Conservation (phyloP, 2,329 filamentous ascomycete genomes). For the Cryphonectria japonica region DNA sequence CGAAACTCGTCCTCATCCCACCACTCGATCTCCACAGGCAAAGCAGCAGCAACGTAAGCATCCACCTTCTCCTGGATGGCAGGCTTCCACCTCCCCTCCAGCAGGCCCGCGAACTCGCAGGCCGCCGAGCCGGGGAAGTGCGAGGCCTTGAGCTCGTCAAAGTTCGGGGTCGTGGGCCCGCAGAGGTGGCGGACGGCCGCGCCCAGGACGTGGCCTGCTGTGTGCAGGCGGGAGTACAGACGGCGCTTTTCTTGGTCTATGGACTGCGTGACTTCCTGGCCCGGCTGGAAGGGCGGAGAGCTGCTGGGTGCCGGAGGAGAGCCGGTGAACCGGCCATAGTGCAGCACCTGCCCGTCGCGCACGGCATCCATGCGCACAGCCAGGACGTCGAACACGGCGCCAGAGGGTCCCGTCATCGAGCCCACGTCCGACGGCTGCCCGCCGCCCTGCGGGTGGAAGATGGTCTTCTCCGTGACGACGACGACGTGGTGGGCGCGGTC, state of each 20-base stretch:
- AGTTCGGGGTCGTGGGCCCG: slow-evolving; percentile 53
- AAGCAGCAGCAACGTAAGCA: slow-evolving; percentile 56
- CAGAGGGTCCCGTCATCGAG: slow-evolving; percentile 47
- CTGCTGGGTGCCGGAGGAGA: neutral
- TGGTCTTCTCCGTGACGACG: slow-evolving; percentile 66
- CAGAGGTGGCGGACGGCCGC: slow-evolving; percentile 65
- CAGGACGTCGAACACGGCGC: slow-evolving; percentile 53
- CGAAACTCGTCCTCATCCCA: slow-evolving; percentile 61
- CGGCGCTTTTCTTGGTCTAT: slow-evolving; percentile 65
- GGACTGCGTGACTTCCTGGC: slow-evolving; percentile 54
- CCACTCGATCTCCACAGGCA: slow-evolving; percentile 59
- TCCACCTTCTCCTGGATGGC: slow-evolving; percentile 65
- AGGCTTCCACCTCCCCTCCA: slow-evolving; percentile 65
- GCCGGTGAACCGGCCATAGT: slow-evolving; percentile 63
- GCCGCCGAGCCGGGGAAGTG: slow-evolving; percentile 71
- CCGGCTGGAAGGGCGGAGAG: slow-evolving; percentile 42
- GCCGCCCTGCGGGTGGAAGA: slow-evolving; percentile 76
- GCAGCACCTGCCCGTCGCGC: slow-evolving; percentile 61
- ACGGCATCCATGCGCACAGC: slow-evolving; percentile 60
- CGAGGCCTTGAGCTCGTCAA: slow-evolving; percentile 71
- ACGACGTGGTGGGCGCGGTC: slow-evolving; percentile 50
- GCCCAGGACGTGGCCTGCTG: slow-evolving; percentile 74
- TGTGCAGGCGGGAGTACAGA: slow-evolving; percentile 71
- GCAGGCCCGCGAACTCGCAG: slow-evolving; percentile 69
- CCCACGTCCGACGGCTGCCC: slow-evolving; percentile 74